phyloP scores from a whole-genome alignment of 352 stramenopile genomes.

The Pythium biforme region DNA sequence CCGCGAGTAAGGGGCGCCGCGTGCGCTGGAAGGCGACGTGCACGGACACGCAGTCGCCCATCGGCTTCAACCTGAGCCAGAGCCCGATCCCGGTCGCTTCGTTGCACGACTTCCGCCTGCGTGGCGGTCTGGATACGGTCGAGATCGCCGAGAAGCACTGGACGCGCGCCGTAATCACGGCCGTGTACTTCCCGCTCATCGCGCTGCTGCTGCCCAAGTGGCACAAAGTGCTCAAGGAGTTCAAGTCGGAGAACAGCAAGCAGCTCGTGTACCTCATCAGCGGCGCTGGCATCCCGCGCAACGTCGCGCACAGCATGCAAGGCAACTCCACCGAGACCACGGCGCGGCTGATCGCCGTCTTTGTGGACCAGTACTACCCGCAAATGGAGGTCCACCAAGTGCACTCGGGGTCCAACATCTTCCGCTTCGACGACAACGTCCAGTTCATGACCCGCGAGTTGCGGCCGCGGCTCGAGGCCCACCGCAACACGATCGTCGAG shows the following conservation, averaged over 20 bases:
- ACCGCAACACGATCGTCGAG: conserved; percentile 92
- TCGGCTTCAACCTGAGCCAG: conserved; percentile 70
- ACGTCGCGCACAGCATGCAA: conserved; percentile 88
- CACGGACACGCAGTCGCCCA: conserved; percentile 65
- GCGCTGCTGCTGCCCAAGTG: conserved; percentile 94
- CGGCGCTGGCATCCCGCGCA: conserved; percentile 94
- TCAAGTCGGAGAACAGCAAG: conserved; percentile 77
- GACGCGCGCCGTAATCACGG: conserved; percentile 67
- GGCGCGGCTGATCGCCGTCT: conserved; percentile 91
- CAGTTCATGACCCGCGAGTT: conserved; percentile 96
- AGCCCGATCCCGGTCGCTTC: conserved; percentile 53
- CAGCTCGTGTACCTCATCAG: conserved; percentile 96
- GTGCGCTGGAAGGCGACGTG: conserved; percentile 58
- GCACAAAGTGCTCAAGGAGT: conserved; percentile 74
- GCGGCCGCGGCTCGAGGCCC: conserved; percentile 91
- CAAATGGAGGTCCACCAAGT: conserved; percentile 93
- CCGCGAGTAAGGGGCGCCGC: conserved; percentile 9
- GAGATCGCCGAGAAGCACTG: conserved; percentile 65
- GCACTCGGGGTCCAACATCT: conserved; percentile 97
- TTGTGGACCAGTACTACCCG: conserved; percentile 91
- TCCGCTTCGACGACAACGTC: conserved; percentile 95
- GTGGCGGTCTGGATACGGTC: conserved; percentile 54
- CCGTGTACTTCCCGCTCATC: conserved; percentile 95
- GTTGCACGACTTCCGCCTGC: conserved; percentile 65
- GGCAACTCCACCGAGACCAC: conserved; percentile 96